A percentile compares a stretch with the other conserved stretches of the same genome.
These are phyloP conservation scores for Trichosanthes cucumerina DNA, from an alignment of 306 rosid species.

Conservation along the genomic window DNA sequence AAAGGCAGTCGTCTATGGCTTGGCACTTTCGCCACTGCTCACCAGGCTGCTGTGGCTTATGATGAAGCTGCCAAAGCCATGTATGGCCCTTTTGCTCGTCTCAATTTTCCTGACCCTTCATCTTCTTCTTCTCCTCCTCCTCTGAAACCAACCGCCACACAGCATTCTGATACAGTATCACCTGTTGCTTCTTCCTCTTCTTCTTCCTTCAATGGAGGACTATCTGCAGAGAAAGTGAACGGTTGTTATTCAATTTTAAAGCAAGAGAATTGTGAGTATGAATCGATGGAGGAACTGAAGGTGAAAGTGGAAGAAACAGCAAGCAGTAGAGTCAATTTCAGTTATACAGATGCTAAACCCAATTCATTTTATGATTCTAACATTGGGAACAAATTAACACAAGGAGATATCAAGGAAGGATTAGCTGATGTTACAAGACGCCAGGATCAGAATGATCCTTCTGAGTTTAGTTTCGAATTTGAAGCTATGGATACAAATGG, in stretches of 20 bases:
- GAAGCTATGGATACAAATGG: not conserved
- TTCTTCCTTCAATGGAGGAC: not conserved
- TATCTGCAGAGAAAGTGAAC: not conserved
- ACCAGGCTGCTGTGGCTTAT: conserved; percentile 74
- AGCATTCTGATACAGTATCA: not conserved
- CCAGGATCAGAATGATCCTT: not conserved
- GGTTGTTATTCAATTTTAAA: not conserved
- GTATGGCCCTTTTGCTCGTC: conserved; percentile 60
- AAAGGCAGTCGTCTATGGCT: conserved; percentile 63
- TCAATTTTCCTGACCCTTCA: conserved; percentile 43
- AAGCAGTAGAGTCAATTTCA: not conserved
- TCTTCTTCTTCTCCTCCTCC: not conserved
- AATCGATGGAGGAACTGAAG: conserved; percentile 6
- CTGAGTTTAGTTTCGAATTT: not conserved
- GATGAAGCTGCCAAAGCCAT: conserved; percentile 78
- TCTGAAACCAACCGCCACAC: not conserved
- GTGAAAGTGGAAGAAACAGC: not conserved
- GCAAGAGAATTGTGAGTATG: not conserved
- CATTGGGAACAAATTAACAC: conserved; percentile 12
- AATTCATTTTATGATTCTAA: conserved; percentile 13
- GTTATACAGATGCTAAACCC: not conserved
- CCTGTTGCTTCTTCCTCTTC: conserved; percentile 3
- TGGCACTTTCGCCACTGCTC: conserved; percentile 77
- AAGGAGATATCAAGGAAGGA: conserved; percentile 20
- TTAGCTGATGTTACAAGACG: conserved; percentile 4